phyloP scores from a whole-genome alignment of 148 eudicot genomes.

The Cornus florida region DNA sequence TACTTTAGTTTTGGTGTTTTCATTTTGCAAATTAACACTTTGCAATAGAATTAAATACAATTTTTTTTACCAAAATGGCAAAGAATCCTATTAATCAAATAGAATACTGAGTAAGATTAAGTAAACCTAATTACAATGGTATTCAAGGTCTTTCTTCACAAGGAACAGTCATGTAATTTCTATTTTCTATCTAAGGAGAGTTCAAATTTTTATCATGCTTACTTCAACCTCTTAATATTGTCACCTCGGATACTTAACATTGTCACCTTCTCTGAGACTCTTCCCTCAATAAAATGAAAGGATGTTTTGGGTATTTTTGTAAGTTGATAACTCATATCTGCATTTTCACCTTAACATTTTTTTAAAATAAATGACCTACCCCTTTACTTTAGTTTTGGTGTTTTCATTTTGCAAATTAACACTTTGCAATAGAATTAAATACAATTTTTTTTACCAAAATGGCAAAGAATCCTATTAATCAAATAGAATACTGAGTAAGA shows the following conservation, averaged over 20 bases:
- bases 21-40: background rate
- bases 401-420: background rate
- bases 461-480: no score
- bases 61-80: no score
- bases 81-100: no score
- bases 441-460: background rate
- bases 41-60: background rate
- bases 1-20: background rate
- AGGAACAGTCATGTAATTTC: no score
- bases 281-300: background rate
- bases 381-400: background rate
- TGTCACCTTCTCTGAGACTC: background rate
- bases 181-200: no score
- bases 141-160: background rate
- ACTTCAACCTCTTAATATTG: background rate
- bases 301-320: no score
- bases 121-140: no score
- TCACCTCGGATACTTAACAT: background rate
- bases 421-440: background rate
- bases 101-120: no score
- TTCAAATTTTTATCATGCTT: background rate
- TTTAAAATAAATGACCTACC: background rate
- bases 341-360: no score
- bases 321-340: no score
- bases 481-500: no score